Base-by-base conservation (phyloP, 768 basidiomycete genomes). In the Termitomyces eurrhizus region DNA sequence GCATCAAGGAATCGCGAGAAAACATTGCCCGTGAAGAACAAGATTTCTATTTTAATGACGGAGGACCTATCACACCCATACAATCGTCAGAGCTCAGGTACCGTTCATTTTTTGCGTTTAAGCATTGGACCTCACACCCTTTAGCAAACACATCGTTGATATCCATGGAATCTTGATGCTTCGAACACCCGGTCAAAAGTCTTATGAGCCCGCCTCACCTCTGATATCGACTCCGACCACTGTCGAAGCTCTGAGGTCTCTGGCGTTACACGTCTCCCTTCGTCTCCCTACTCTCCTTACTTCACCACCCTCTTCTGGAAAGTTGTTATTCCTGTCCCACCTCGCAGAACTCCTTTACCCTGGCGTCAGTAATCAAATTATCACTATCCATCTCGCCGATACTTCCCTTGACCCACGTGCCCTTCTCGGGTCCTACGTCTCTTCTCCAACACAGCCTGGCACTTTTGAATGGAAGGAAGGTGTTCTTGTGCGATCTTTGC, bases 391-490 rank as follows among this genome's bases (percentile, higher is more conserved):
- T 66, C 85, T 98, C 29, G 93, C 94, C 7, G 97, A 98, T 66
- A 96, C 95, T 0, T 96, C 96, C 2, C 80, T 99, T 49, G 96
- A 99, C 69, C 89, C 95, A 35, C 90, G 96, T 26, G 89, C 94
- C 0, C 81, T 99, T 6, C 82, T 99, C 46, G 96, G 97, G 5
- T 95, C 93, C 2, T 96, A 98, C 61, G 79, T 93, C 3, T 96
- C 96, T 2, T 97, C 96, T 0, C 80, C 89, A 0, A 85, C 82
- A 1, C 83, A 83, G 29, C 87, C 93, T 0, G 96, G 96, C 6
- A 86, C 85, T 2, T 99, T 99, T 66, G 93, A 96, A 66, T 99
- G 95, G 92, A 92, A 90, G 73, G 95, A 98, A 64, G 97, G 97
- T 7, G 88, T 95, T 0, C 79, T 99, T 39, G 87, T 95, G 11